Conservation (phyloP, 768 basidiomycete species). For the Termitomyces heimii region DNA sequence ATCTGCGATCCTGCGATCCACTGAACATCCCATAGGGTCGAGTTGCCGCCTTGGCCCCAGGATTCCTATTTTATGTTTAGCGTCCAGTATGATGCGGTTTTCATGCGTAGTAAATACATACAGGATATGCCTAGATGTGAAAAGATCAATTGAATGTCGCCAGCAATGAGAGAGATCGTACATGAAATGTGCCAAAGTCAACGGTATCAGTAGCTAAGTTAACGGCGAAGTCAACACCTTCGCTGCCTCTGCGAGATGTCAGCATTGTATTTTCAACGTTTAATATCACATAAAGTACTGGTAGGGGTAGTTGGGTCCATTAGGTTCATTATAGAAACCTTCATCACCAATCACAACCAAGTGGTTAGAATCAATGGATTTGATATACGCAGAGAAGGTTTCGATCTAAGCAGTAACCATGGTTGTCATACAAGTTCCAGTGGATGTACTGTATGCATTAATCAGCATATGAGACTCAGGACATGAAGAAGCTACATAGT, state of each 20-base stretch:
- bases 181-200: constrained; percentile 68
- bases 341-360: constrained; percentile 17
- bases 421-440: constrained; percentile 15
- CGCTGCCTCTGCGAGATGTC: constrained; percentile 32
- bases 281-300: constrained; percentile 25
- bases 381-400: constrained; percentile 15
- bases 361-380: constrained; percentile 18
- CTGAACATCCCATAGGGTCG: constrained; percentile 43
- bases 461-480: background rate
- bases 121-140: constrained; percentile 26
- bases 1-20: constrained; percentile 66
- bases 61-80: constrained; percentile 22
- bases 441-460: constrained; percentile 5
- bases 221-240: constrained; percentile 57
- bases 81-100: background rate
- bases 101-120: constrained; percentile 6
- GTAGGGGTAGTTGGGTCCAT: constrained; percentile 47
- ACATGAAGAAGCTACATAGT: constrained; percentile 10
- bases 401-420: constrained; percentile 14
- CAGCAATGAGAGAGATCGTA: constrained; percentile 19
- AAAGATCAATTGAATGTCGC: background rate
- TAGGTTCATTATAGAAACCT: constrained; percentile 37
- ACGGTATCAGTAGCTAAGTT: constrained; percentile 52
- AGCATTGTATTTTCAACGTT: background rate
- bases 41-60: constrained; percentile 45